Percentiles rank a stretch among this genome's conserved stretches.
Evolutionary conservation across 495 filamentous ascomycete genomes (phyloP).

Genomic region (Thermochaetoides thermophila): DNA sequence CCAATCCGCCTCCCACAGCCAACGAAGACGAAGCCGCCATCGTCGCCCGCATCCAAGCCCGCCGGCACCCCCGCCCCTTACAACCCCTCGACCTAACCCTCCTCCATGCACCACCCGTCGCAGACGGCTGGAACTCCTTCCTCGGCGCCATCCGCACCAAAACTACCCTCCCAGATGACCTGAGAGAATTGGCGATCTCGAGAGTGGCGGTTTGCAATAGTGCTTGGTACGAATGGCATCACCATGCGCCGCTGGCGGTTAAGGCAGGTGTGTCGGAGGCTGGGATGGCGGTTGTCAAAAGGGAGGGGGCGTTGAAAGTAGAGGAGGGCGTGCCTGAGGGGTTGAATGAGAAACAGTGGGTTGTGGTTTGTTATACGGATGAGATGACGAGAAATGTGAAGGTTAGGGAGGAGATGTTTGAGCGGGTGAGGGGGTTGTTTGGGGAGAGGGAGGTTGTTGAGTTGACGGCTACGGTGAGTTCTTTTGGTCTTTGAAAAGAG

Average conservation of each 20-base stretch:
- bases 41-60: slow-evolving; percentile 43
- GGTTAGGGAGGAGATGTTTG: slow-evolving; percentile 52
- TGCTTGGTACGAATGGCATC: slow-evolving; percentile 67
- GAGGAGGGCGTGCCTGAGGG: slow-evolving; percentile 4
- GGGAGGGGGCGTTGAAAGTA: slow-evolving; percentile 2
- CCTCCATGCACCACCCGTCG: slow-evolving; percentile 55
- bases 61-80: slow-evolving; percentile 47
- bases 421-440: slow-evolving; percentile 40
- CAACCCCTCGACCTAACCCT: slow-evolving; percentile 59
- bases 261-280: slow-evolving; percentile 33
- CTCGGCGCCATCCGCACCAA: slow-evolving; percentile 57
- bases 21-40: slow-evolving; percentile 39
- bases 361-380: slow-evolving; percentile 55
- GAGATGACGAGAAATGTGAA: slow-evolving; percentile 55
- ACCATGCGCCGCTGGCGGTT: slow-evolving; percentile 50
- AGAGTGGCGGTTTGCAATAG: slow-evolving; percentile 58
- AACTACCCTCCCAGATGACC: slow-evolving; percentile 40
- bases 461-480: slow-evolving; percentile 52
- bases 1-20: slow-evolving; percentile 38
- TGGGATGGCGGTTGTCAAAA: slow-evolving; percentile 28
- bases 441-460: slow-evolving; percentile 58
- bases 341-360: slow-evolving; percentile 44
- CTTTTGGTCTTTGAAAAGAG: too few relatives aligned
- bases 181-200: slow-evolving; percentile 60
- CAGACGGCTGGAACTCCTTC: slow-evolving; percentile 73